These are phyloP conservation scores for Prunus mira DNA, from an alignment of 306 rosid genomes.

Conservation along the genomic window DNA sequence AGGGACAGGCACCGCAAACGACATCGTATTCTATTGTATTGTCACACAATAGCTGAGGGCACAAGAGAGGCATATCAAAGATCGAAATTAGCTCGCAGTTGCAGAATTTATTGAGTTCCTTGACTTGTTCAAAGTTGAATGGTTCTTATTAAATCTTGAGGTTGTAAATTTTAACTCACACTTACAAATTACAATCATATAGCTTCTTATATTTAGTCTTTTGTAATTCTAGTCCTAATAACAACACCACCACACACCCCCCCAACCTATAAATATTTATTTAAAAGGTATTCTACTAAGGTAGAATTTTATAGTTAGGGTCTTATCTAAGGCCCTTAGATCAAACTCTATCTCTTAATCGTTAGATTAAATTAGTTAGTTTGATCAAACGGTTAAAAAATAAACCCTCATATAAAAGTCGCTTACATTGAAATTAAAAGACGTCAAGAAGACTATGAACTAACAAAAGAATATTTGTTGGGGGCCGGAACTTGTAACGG, in stretches of 20 bases:
- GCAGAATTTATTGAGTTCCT: not conserved
- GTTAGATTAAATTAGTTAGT: no score
- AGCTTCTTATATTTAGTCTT: not conserved
- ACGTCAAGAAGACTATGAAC: no score
- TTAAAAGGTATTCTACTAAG: rapidly evolving
- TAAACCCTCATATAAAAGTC: rapidly evolving
- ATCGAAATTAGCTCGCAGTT: not conserved
- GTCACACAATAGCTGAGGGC: not conserved
- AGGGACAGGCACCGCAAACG: not conserved
- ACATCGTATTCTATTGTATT: not conserved
- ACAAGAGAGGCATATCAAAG: not conserved
- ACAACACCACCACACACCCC: no score
- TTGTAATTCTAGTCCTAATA: not conserved
- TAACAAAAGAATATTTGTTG: no score
- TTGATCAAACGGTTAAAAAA: rapidly evolving
- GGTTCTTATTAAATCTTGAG: not conserved
- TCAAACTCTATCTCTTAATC: rapidly evolving
- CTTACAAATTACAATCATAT: not conserved
- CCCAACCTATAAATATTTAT: no score
- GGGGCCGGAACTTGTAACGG: no score
- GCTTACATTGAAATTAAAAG: no score
- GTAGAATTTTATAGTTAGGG: no score
- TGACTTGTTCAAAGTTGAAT: not conserved
- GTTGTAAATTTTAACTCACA: not conserved
- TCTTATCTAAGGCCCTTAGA: no score